Percentiles rank a stretch among this genome's conserved stretches.
Evolutionary conservation across 345 rosid genomes (phyloP).

Genomic region (Reutealis trisperma): DNA sequence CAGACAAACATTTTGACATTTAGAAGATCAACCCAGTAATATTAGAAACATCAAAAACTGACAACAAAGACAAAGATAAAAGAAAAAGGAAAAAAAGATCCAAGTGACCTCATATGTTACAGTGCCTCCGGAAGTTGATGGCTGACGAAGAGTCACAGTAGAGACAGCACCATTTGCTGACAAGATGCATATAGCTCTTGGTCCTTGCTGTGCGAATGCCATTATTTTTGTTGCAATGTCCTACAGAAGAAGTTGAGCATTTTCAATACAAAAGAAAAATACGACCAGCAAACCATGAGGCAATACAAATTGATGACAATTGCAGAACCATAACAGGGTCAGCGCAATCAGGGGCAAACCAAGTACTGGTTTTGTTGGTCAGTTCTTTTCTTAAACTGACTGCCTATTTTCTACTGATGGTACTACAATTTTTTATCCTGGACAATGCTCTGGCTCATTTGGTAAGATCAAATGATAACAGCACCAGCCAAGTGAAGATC

Average conservation of each 20-base stretch:
- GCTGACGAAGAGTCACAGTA: conserved; percentile 80
- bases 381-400: neutral
- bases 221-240: conserved; percentile 80
- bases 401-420: neutral
- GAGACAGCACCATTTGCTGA: conserved; percentile 94
- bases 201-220: conserved; percentile 86
- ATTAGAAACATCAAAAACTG: neutral
- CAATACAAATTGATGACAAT: neutral
- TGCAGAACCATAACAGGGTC: neutral
- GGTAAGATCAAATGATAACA: neutral
- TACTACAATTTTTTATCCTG: neutral
- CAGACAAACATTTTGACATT: neutral
- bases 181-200: conserved; percentile 77
- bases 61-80: neutral
- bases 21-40: neutral
- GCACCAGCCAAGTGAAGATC: neutral
- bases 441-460: neutral
- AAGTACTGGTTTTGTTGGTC: neutral
- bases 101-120: conserved; percentile 81
- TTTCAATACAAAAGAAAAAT: conserved; percentile 11
- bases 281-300: neutral
- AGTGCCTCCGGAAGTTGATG: conserved; percentile 71
- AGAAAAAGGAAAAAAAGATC: neutral
- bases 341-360: neutral
- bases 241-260: conserved; percentile 34